These are phyloP conservation scores for Syzygium aromaticum DNA, from an alignment of 345 rosid species.

Conservation along the genomic window DNA sequence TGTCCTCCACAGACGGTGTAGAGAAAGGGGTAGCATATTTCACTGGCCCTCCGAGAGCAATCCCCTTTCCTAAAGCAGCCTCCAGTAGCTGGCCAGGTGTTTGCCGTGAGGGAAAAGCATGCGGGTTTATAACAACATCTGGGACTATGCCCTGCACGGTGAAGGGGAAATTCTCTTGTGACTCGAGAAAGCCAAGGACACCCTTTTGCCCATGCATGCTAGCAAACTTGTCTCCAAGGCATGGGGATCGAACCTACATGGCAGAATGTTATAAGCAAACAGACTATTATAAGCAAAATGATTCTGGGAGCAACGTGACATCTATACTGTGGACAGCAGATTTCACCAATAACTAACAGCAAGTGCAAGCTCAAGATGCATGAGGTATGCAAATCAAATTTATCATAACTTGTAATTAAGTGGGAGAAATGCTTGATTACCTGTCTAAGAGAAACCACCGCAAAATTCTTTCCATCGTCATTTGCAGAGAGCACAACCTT, in stretches of 20 bases:
- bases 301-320: not conserved
- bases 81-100: constrained; percentile 92
- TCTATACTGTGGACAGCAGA: not conserved
- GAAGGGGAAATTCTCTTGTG: constrained; percentile 90
- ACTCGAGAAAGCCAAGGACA: constrained; percentile 79
- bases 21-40: constrained; percentile 87
- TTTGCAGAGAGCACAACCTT: constrained; percentile 82
- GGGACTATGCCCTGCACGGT: constrained; percentile 90
- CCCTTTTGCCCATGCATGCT: constrained; percentile 99
- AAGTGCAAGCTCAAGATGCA: not conserved
- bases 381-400: not conserved
- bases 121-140: constrained; percentile 82
- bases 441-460: constrained; percentile 82
- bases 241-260: constrained; percentile 69
- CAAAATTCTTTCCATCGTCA: constrained; percentile 91
- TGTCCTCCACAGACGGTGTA: constrained; percentile 57
- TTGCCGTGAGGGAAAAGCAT: constrained; percentile 91
- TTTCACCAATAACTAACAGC: not conserved
- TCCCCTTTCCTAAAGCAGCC: constrained; percentile 90
- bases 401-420: not conserved
- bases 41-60: constrained; percentile 53
- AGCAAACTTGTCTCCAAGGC: constrained; percentile 91
- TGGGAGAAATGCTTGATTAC: constrained; percentile 16
- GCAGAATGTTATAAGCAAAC: not conserved
- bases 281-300: not conserved